Conservation (phyloP, 2,329 filamentous ascomycete species). For the Lachnellula occidentalis region DNA sequence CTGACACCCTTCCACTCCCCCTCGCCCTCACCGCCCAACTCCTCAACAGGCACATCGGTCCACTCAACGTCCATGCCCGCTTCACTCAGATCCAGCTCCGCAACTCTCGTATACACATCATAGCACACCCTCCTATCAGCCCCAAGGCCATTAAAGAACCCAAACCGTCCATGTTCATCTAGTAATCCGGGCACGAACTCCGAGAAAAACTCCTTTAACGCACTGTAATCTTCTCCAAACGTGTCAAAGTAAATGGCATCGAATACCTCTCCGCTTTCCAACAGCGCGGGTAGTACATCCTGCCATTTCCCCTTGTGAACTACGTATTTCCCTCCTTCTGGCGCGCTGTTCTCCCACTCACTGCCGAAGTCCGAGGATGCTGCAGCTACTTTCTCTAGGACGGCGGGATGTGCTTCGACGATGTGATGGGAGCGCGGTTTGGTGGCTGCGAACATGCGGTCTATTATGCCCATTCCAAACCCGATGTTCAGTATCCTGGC, state of each 20-base stretch:
- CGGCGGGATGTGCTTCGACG: constrained; percentile 76
- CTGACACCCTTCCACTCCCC: constrained; percentile 85
- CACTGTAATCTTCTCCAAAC: constrained; percentile 87
- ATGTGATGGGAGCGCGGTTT: constrained; percentile 71
- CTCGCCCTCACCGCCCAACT: constrained; percentile 58
- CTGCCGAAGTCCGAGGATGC: constrained; percentile 41
- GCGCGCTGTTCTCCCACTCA: constrained; percentile 48
- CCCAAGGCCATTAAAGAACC: constrained; percentile 87
- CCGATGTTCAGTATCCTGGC: constrained; percentile 74
- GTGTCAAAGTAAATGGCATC: constrained; percentile 97
- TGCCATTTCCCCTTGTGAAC: constrained; percentile 77
- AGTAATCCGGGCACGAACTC: constrained; percentile 80
- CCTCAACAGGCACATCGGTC: constrained; percentile 65
- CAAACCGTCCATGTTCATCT: constrained; percentile 66
- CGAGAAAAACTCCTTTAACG: constrained; percentile 80
- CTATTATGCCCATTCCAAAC: constrained; percentile 87
- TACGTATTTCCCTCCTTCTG: constrained; percentile 56
- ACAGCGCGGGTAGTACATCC: constrained; percentile 64
- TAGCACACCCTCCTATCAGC: constrained; percentile 91
- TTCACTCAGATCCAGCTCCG: constrained; percentile 85
- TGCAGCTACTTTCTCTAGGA: constrained; percentile 56
- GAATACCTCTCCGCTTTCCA: constrained; percentile 64
- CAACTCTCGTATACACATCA: constrained; percentile 89
- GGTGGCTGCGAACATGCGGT: constrained; percentile 66
- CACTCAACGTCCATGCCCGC: constrained; percentile 87